Evolutionary conservation across 257 asterid species (phyloP).

Genomic region (Cordia subcordata): DNA sequence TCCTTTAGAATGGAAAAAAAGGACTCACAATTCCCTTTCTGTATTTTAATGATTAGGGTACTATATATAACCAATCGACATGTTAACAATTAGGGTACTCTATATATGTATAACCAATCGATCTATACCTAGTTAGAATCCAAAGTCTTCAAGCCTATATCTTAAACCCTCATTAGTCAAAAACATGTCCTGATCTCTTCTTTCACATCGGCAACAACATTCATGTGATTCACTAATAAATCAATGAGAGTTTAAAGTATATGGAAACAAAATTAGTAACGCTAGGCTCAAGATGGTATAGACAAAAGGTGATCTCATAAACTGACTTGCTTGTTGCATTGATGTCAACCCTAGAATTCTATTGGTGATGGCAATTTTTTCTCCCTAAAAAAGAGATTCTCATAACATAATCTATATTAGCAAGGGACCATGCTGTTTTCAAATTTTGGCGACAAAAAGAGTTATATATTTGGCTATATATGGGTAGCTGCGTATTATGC

Average conservation of each 20-base stretch:
- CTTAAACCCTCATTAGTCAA: background rate
- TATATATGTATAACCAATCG: no score
- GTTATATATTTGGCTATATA: background rate
- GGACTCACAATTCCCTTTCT: no score
- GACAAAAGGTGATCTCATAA: slow-evolving; percentile 11
- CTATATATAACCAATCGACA: no score
- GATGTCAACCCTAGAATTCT: slow-evolving; percentile 37
- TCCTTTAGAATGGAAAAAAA: no score
- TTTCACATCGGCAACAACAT: slow-evolving; percentile 1
- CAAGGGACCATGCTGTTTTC: no score
- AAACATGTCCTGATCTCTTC: background rate
- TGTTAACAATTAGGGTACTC: no score
- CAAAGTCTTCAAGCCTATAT: no score
- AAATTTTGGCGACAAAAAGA: background rate
- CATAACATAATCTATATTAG: no score
- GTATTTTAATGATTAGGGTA: no score
- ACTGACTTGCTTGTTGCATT: slow-evolving; percentile 25
- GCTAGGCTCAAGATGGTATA: background rate
- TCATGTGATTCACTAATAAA: background rate
- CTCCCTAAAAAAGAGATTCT: slow-evolving; percentile 44
- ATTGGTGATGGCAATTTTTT: slow-evolving; percentile 27
- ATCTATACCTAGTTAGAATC: no score
- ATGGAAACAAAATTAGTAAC: slow-evolving; percentile 1
- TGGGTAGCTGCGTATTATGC: background rate
- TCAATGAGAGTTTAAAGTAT: background rate